Percentiles rank a stretch among this genome's conserved stretches.
These are phyloP conservation scores for Macrolepiota fuliginosa DNA, from an alignment of 768 basidiomycete species.

Conservation along the genomic window DNA sequence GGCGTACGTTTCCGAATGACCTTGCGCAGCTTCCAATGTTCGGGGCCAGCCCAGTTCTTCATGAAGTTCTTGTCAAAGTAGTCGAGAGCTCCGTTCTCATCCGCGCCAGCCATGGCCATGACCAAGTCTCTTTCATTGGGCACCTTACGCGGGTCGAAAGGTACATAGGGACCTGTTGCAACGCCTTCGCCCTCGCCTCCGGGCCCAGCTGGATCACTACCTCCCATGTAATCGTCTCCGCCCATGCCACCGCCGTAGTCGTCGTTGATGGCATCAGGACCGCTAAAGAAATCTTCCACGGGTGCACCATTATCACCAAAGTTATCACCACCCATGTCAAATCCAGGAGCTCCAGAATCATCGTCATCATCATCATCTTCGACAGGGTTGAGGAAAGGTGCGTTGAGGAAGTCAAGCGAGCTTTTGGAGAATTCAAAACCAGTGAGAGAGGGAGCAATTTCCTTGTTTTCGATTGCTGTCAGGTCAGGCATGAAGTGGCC, in stretches of 20 bases:
- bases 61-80: conserved; percentile 87
- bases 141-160: conserved; percentile 83
- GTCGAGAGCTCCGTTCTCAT: conserved; percentile 65
- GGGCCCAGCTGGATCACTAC: conserved; percentile 42
- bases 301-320: conserved; percentile 20
- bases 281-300: conserved; percentile 32
- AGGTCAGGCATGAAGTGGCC: conserved; percentile 76
- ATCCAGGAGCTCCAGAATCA: conserved; percentile 38
- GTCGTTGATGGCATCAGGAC: conserved; percentile 43
- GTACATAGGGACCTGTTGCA: conserved; percentile 52
- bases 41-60: conserved; percentile 98
- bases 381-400: conserved; percentile 53
- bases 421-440: conserved; percentile 83
- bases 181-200: conserved; percentile 37
- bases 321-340: conserved; percentile 28
- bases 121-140: conserved; percentile 79
- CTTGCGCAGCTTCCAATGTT: conserved; percentile 95
- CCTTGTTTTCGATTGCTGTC: conserved; percentile 57
- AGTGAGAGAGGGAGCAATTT: conserved; percentile 78
- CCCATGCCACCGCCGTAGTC: conserved; percentile 35
- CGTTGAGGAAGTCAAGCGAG: conserved; percentile 59
- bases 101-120: conserved; percentile 77
- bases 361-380: conserved; percentile 40
- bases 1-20: conserved; percentile 73
- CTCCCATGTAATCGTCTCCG: conserved; percentile 37